phyloP scores from a whole-genome alignment of 2,329 filamentous ascomycete species.

The Sporothrix protearum region DNA sequence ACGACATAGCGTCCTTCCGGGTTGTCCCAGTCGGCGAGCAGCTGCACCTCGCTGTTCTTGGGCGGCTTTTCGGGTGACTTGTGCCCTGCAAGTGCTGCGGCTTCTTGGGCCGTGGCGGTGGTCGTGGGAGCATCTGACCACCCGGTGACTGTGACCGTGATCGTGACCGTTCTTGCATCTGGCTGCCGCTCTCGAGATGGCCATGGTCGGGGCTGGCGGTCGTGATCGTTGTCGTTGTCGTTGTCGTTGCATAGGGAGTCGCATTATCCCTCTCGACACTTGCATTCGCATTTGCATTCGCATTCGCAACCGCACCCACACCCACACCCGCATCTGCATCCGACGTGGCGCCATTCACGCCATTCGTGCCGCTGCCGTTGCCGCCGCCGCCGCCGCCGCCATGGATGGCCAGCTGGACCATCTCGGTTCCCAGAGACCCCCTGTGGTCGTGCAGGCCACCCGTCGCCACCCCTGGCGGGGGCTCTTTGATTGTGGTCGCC shows the following conservation, averaged over 20 bases:
- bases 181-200: background rate
- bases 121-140: background rate
- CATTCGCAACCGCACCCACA: no score
- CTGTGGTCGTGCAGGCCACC: background rate
- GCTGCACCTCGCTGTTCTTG: background rate
- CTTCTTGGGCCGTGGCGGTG: background rate
- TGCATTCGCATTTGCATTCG: no score
- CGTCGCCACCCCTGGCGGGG: no score
- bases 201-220: background rate
- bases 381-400: background rate
- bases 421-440: conserved; percentile 22
- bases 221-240: background rate
- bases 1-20: conserved; percentile 27
- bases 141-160: background rate
- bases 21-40: conserved; percentile 30
- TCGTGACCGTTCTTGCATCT: background rate
- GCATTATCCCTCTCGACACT: background rate
- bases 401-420: conserved; percentile 26
- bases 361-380: background rate
- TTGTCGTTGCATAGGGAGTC: background rate
- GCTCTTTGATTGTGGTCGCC: no score
- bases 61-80: background rate
- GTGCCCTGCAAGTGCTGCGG: background rate
- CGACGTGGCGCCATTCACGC: background rate
- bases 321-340: background rate